Conservation (phyloP, 768 basidiomycete species). For the Auriscalpium orientale region DNA sequence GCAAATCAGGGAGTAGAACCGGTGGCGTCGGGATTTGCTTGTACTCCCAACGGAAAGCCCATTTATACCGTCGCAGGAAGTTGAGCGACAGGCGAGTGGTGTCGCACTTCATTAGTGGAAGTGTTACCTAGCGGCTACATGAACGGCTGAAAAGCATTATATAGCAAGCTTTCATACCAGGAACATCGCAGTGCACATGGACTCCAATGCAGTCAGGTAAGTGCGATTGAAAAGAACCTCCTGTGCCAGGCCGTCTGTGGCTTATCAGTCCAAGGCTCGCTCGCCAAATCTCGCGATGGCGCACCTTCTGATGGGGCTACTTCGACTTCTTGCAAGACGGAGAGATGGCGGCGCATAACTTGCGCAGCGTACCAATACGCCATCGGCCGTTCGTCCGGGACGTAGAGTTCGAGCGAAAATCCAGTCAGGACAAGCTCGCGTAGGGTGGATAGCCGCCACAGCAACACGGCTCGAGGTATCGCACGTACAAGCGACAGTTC, state of each 20-base stretch:
- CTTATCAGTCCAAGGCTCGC: background rate
- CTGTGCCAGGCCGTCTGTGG: background rate
- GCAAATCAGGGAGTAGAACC: constrained; percentile 50
- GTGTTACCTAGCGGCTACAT: constrained; percentile 33
- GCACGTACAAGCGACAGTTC: constrained; percentile 5
- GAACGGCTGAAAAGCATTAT: background rate
- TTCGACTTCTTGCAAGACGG: constrained; percentile 43
- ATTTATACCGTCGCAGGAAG: constrained; percentile 66
- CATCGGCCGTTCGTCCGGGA: constrained; percentile 56
- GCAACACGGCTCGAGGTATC: constrained; percentile 40
- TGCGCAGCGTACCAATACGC: constrained; percentile 69
- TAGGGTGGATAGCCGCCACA: constrained; percentile 54
- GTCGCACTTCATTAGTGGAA: constrained; percentile 38
- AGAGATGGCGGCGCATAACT: constrained; percentile 50
- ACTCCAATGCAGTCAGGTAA: constrained; percentile 19
- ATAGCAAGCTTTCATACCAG: constrained; percentile 31
- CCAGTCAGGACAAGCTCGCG: constrained; percentile 69
- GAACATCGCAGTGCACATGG: constrained; percentile 46
- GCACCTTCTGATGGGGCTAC: constrained; percentile 33
- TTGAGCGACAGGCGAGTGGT: constrained; percentile 48
- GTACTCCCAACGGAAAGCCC: constrained; percentile 62
- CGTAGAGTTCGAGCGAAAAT: constrained; percentile 70
- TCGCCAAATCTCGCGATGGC: background rate
- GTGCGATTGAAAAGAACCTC: constrained; percentile 7
- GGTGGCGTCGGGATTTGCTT: constrained; percentile 37